These are phyloP conservation scores for Glonium stellatum DNA, from an alignment of 495 filamentous ascomycete genomes.

Conservation along the genomic window DNA sequence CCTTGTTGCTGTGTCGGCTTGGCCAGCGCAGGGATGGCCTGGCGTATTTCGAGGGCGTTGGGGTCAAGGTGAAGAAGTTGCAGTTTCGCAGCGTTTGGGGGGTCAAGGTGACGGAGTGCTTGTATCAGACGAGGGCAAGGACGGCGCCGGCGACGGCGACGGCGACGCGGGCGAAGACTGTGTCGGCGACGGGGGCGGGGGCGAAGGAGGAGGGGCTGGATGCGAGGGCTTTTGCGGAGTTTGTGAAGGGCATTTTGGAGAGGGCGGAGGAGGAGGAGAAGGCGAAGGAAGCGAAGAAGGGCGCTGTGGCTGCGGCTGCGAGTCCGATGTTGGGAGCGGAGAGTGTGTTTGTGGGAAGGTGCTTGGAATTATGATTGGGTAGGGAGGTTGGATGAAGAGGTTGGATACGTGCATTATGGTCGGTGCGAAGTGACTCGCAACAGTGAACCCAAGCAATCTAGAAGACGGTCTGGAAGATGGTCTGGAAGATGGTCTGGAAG, in stretches of 20 bases:
- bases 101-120: constrained; percentile 12
- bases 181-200: not conserved
- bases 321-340: too few relatives aligned
- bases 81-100: constrained; percentile 13
- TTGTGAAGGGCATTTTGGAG: constrained; percentile 8
- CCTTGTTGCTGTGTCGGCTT: constrained; percentile 14
- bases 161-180: not conserved
- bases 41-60: constrained; percentile 10
- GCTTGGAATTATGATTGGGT: too few relatives aligned
- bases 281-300: not conserved
- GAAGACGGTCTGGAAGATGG: too few relatives aligned
- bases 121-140: constrained; percentile 11
- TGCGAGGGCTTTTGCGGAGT: constrained; percentile 6
- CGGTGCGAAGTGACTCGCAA: too few relatives aligned
- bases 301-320: not conserved
- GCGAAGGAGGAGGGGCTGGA: not conserved
- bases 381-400: too few relatives aligned
- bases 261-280: constrained; percentile 10
- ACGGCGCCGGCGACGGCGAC: too few relatives aligned
- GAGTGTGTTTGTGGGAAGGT: too few relatives aligned
- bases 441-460: too few relatives aligned
- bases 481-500: too few relatives aligned
- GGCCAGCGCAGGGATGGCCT: constrained; percentile 1
- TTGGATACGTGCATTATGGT: too few relatives aligned
- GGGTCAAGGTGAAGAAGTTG: constrained; percentile 18